A percentile compares a stretch with the other conserved stretches of the same genome.
These are phyloP conservation scores for Echinosophora koreensis DNA, from an alignment of 306 rosid species.

Conservation along the genomic window DNA sequence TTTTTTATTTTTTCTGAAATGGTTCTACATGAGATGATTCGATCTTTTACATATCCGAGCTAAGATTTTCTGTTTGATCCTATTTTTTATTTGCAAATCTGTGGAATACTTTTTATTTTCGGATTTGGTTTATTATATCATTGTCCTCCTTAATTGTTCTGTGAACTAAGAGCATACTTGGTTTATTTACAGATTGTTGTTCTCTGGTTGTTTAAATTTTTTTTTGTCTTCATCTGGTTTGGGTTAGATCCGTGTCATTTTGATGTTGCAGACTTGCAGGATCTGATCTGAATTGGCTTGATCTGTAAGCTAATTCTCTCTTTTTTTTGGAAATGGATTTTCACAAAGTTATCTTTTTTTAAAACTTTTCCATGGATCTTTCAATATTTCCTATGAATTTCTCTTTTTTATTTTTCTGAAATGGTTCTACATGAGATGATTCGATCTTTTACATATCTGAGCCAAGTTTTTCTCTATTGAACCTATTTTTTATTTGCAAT, in stretches of 20 bases:
- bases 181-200: too few relatives aligned
- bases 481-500: not conserved
- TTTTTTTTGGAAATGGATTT: not conserved
- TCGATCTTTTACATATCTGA: not conserved
- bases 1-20: not conserved
- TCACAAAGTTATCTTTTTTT: not conserved
- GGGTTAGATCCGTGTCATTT: not conserved
- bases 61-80: not conserved
- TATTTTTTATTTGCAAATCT: not conserved
- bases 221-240: too few relatives aligned
- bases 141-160: not conserved
- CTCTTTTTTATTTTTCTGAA: not conserved
- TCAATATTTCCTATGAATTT: not conserved
- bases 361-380: not conserved
- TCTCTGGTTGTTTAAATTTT: too few relatives aligned
- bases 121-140: not conserved
- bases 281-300: conserved; percentile 14
- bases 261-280: not conserved
- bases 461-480: not conserved
- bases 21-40: not conserved
- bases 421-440: not conserved
- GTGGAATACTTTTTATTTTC: not conserved
- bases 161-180: not conserved
- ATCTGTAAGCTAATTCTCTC: not conserved
- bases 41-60: not conserved